These are phyloP conservation scores for Yamadazyma sp. DNA, from an alignment of 1,139 yeast species.

Conservation along the genomic window DNA sequence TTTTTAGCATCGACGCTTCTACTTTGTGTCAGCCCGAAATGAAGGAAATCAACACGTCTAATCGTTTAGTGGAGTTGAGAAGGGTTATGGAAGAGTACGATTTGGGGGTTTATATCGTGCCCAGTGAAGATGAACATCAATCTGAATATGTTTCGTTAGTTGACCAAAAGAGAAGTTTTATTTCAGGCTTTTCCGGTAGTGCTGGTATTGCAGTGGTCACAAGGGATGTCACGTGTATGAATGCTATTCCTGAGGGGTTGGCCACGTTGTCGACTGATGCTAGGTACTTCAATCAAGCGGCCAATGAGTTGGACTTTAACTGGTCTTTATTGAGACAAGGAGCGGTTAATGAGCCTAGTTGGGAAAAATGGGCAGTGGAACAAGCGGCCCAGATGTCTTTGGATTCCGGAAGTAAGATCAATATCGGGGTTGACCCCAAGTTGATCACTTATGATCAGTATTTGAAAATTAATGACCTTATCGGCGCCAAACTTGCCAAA, in stretches of 20 bases:
- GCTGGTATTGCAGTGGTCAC: slow-evolving; percentile 93
- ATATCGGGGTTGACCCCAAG: slow-evolving; percentile 58
- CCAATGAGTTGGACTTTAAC: slow-evolving; percentile 80
- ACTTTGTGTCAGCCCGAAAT: slow-evolving; percentile 45
- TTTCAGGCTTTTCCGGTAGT: slow-evolving; percentile 90
- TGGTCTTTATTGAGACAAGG: slow-evolving; percentile 89
- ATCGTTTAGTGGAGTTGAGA: slow-evolving; percentile 64
- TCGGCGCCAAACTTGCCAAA: slow-evolving; percentile 22
- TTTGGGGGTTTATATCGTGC: slow-evolving; percentile 77
- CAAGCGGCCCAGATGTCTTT: slow-evolving; percentile 57
- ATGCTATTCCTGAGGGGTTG: slow-evolving; percentile 58
- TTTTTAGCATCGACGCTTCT: slow-evolving; percentile 49
- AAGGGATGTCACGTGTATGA: slow-evolving; percentile 61
- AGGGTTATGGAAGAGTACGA: slow-evolving; percentile 60
- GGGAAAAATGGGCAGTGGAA: slow-evolving; percentile 83
- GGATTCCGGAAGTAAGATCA: slow-evolving; percentile 42
- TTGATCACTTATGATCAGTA: slow-evolving; percentile 53
- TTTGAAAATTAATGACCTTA: slow-evolving; percentile 25
- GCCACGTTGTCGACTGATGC: slow-evolving; percentile 94
- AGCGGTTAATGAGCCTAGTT: slow-evolving; percentile 65
- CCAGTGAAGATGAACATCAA: slow-evolving; percentile 93
- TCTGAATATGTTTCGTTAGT: slow-evolving; percentile 80
- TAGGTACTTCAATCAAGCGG: slow-evolving; percentile 89
- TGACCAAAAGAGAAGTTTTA: slow-evolving; percentile 83
- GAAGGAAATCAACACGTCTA: slow-evolving; percentile 55